Evolutionary conservation across 192 early-diverging fungal species (phyloP), one percentile per base, ranked within the genome.

Genomic region (Mycoemilia scoparia): DNA sequence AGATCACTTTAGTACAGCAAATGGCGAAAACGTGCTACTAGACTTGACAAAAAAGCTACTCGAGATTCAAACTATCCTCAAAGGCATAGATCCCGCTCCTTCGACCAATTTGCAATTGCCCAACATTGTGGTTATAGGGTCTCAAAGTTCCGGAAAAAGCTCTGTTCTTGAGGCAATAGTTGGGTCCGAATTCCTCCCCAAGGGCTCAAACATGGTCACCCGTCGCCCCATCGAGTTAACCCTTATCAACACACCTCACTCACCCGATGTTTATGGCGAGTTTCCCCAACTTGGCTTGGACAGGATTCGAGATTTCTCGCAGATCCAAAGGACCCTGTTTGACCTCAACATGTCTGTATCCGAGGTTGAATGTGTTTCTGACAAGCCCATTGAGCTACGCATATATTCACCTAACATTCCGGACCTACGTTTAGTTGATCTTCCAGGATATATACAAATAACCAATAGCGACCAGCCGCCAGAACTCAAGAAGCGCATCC

Each of bases 311-410:
- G 87, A 92, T 38, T 97, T 95, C 49, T 53, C 51, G 29, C 76
- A 84, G 21, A 75, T 97, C 41, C 89, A 91, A 57, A 77, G 79
- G 48, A 97, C 92, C 5, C 65, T 97, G 26, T 76, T 74, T 21
- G 92, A 97, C 39, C 65, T 97, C 37, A 97, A 97, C 60, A 61
- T 92, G 57, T 83, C 92, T 13, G 92, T 95, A 17, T 66, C 89
- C 4, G 90, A 95, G 21, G 57, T 70, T 3, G 89, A 97, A 46
- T 95, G 89, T 41, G 77, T 84, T 20, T 84, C 82, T 1, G 65
- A 76, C 42, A 74, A 76, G 45, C 80, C 82, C 5, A 80, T 87
- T 25, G 83, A 84, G 46, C 60, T 87, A 38, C 67, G 74, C 13
- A 81, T 87, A 19, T 84, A 82, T 49, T 87, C 83, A 5, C 70